phyloP scores from a whole-genome alignment of 805 yeast genomes.

The Alloascoidea africana region DNA sequence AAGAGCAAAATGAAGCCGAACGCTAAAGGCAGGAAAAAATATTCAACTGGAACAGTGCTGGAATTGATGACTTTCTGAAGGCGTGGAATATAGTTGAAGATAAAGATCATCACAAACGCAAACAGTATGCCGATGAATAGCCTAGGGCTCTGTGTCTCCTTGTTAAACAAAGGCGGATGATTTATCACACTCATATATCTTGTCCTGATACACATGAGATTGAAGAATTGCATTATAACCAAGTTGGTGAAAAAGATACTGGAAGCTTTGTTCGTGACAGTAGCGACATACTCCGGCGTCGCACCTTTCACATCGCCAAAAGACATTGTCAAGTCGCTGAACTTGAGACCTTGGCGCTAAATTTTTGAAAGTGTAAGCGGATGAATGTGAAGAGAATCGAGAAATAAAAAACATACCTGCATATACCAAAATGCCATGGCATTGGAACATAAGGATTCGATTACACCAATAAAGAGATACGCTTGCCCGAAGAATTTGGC shows the following conservation, averaged over 20 bases:
- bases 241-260: slow-evolving; percentile 30
- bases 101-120: slow-evolving; percentile 23
- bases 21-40: slow-evolving; percentile 29
- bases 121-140: slow-evolving; percentile 21
- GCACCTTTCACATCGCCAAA: slow-evolving; percentile 19
- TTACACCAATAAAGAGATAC: slow-evolving; percentile 27
- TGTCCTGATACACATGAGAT: slow-evolving; percentile 27
- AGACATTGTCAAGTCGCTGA: slow-evolving; percentile 19
- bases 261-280: slow-evolving; percentile 20
- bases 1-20: slow-evolving; percentile 25
- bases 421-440: slow-evolving; percentile 24
- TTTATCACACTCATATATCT: slow-evolving; percentile 26
- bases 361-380: too few relatives aligned
- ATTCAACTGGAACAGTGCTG: slow-evolving; percentile 26
- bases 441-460: slow-evolving; percentile 24
- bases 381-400: too few relatives aligned
- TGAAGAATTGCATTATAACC: slow-evolving; percentile 32
- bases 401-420: too few relatives aligned
- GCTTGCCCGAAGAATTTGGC: slow-evolving; percentile 24
- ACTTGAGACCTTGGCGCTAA: slow-evolving; percentile 22
- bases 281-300: slow-evolving; percentile 12
- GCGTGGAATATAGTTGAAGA: slow-evolving; percentile 27
- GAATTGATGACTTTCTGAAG: slow-evolving; percentile 22
- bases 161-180: slow-evolving; percentile 22
- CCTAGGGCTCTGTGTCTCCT: slow-evolving; percentile 10